A percentile compares a stretch with the other conserved stretches of the same genome.
phyloP scores from a whole-genome alignment of 2,329 filamentous ascomycete genomes.

The Aureobasidium sp. region DNA sequence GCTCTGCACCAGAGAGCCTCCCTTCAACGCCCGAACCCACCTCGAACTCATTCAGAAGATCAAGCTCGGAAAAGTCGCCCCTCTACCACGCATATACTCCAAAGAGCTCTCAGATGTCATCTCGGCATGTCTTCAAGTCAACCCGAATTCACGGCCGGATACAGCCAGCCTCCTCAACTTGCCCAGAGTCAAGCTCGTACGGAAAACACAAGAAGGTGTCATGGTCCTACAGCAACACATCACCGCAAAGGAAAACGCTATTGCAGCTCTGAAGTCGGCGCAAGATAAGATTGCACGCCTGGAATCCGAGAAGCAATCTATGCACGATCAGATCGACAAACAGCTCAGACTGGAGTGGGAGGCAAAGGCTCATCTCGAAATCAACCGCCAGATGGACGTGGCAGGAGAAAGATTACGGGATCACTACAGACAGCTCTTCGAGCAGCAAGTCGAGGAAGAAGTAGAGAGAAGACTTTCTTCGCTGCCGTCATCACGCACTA shows the following conservation, averaged over 20 bases:
- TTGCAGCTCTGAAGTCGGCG: slow-evolving; percentile 57
- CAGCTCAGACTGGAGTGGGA: slow-evolving; percentile 87
- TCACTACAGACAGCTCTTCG: slow-evolving; percentile 29
- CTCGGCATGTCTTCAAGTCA: slow-evolving; percentile 76
- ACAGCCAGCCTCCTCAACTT: slow-evolving; percentile 76
- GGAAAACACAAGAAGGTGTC: slow-evolving; percentile 15
- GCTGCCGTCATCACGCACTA: slow-evolving; percentile 16
- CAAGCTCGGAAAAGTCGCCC: slow-evolving; percentile 74
- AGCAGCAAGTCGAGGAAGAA: slow-evolving; percentile 35
- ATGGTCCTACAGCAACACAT: slow-evolving; percentile 15
- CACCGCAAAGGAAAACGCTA: slow-evolving; percentile 49
- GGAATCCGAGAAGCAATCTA: slow-evolving; percentile 58
- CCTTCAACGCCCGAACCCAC: slow-evolving; percentile 94
- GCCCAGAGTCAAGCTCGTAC: slow-evolving; percentile 76
- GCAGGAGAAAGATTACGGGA: slow-evolving; percentile 52
- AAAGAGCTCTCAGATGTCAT: slow-evolving; percentile 78
- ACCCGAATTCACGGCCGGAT: slow-evolving; percentile 78
- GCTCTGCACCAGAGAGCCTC: slow-evolving; percentile 81
- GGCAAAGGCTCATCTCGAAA: slow-evolving; percentile 84
- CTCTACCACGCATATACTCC: slow-evolving; percentile 77
- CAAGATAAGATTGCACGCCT: slow-evolving; percentile 56
- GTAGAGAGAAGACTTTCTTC: slow-evolving; percentile 43
- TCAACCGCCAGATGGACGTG: slow-evolving; percentile 68
- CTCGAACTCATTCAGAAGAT: slow-evolving; percentile 94
- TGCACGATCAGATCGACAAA: slow-evolving; percentile 66